These are phyloP conservation scores for Saksenaea oblongispora DNA, from an alignment of 371 early-diverging fungal species.

Conservation along the genomic window DNA sequence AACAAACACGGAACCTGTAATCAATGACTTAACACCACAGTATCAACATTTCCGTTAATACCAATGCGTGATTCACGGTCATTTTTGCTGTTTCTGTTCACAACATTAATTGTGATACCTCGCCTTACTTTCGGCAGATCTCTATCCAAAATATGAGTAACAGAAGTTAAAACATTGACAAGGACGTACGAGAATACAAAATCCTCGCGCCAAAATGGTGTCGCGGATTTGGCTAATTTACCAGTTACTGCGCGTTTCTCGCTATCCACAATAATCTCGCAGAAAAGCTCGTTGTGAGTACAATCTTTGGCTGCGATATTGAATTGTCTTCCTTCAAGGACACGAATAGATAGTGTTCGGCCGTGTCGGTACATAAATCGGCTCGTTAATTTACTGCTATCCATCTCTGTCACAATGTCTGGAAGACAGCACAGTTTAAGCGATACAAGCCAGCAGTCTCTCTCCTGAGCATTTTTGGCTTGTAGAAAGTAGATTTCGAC, in stretches of 20 bases:
- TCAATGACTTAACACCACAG: not conserved
- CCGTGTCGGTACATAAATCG: slow-evolving; percentile 40
- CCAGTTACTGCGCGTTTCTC: slow-evolving; percentile 54
- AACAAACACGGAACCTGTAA: slow-evolving; percentile 22
- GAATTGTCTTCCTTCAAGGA: slow-evolving; percentile 52
- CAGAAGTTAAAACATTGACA: not conserved
- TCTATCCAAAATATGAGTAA: slow-evolving; percentile 15
- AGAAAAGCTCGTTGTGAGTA: slow-evolving; percentile 31
- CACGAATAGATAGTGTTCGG: slow-evolving; percentile 50
- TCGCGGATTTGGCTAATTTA: slow-evolving; percentile 29
- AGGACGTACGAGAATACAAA: slow-evolving; percentile 44
- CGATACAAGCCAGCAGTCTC: slow-evolving; percentile 55
- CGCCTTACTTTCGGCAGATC: slow-evolving; percentile 44
- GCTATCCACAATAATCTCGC: slow-evolving; percentile 55
- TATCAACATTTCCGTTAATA: slow-evolving; percentile 22
- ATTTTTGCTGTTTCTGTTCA: slow-evolving; percentile 39
- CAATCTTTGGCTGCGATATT: slow-evolving; percentile 27
- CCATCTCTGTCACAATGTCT: slow-evolving; percentile 17
- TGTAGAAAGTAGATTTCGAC: slow-evolving; percentile 53
- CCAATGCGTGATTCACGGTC: slow-evolving; percentile 36
- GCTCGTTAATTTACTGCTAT: not conserved
- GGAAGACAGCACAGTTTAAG: slow-evolving; percentile 46
- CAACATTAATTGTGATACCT: slow-evolving; percentile 50
- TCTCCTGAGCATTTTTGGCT: slow-evolving; percentile 45
- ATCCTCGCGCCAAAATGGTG: slow-evolving; percentile 50